A percentile compares a stretch with the other conserved stretches of the same genome.
phyloP scores from a whole-genome alignment of 225 moss, liverwort and hornwort species.

The Sphagnum tenellum region DNA sequence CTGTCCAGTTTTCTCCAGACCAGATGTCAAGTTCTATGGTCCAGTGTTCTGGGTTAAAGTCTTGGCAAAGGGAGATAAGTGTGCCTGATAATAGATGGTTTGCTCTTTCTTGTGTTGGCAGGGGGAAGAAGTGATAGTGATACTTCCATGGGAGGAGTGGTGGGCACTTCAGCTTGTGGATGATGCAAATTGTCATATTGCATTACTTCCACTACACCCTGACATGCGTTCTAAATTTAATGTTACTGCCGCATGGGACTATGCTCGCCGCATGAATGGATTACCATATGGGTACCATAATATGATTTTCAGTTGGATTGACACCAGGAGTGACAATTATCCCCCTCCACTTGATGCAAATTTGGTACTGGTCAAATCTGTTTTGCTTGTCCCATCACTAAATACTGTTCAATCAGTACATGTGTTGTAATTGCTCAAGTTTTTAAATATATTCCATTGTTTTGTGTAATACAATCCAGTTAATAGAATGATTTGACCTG shows the following conservation, averaged over 20 bases:
- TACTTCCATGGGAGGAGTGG: slow-evolving; percentile 68
- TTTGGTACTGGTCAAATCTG: slow-evolving; percentile 18
- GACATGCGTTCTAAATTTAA: slow-evolving; percentile 56
- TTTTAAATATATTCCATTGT: no score
- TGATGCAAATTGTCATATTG: slow-evolving; percentile 55
- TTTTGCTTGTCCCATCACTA: no score
- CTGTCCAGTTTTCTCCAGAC: not conserved
- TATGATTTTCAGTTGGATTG: slow-evolving; percentile 76
- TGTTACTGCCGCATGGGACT: slow-evolving; percentile 58
- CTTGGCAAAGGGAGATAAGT: no score
- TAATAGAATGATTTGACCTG: no score
- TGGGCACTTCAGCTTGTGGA: slow-evolving; percentile 54
- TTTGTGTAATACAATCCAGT: no score
- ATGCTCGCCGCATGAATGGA: slow-evolving; percentile 57
- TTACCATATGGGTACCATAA: slow-evolving; percentile 70
- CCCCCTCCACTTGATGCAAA: slow-evolving; percentile 66
- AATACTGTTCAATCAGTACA: no score
- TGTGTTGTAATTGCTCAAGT: no score
- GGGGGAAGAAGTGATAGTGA: slow-evolving; percentile 63
- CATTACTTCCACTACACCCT: slow-evolving; percentile 53
- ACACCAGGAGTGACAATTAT: slow-evolving; percentile 51
- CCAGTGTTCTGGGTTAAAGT: no score
- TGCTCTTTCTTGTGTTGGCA: slow-evolving; percentile 12
- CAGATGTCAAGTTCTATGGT: no score
- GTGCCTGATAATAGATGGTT: no score